Evolutionary conservation across 495 filamentous ascomycete species (phyloP), one percentile per base, ranked within the genome.

Genomic region (Aspergillus nanangensis): DNA sequence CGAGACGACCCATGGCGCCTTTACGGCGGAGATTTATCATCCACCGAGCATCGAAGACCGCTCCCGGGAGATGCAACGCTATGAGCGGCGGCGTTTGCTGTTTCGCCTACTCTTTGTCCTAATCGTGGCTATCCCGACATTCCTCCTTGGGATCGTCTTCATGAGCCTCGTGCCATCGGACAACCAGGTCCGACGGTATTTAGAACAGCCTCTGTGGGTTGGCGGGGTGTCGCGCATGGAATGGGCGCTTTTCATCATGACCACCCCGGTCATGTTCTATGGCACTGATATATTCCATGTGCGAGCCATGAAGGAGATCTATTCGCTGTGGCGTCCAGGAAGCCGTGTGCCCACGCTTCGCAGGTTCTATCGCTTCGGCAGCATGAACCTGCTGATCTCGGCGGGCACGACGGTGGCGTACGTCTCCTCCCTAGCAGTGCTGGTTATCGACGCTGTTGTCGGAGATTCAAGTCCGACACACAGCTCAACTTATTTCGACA

Each of bases 351-450:
- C 91, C 0, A 58, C 95, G 8, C 55, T 87, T 17, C 78, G 83
- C 45, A 72, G 93, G 14, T 90, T 97, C 52, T 92, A 90, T 53
- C 81, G 88, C 11, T 97, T 97, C 54, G 92, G 92, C 11, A 96
- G 90, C 66, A 97, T 97, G 92, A 94, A 96, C 56, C 82, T 93
- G 61, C 75, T 97, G 46, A 87, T 97, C 55, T 94, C 87, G 8
- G 71, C 92, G 11, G 92, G 93, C 8, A 95, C 93, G 1, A 81
- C 81, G 4, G 87, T 96, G 37, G 92, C 92, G 1, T 97, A 96
- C 57, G 71, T 95, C 53, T 79, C 88, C 0, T 95, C 89, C 0
- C 66, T 96, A 38, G 87, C 82, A 8, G 79, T 93, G 41, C 73
- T 97, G 45, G 83, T 86, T 19, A 76, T 85, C 32, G 82, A 83